phyloP scores from a whole-genome alignment of 2,329 filamentous ascomycete species.

The Apiospora aurea region DNA sequence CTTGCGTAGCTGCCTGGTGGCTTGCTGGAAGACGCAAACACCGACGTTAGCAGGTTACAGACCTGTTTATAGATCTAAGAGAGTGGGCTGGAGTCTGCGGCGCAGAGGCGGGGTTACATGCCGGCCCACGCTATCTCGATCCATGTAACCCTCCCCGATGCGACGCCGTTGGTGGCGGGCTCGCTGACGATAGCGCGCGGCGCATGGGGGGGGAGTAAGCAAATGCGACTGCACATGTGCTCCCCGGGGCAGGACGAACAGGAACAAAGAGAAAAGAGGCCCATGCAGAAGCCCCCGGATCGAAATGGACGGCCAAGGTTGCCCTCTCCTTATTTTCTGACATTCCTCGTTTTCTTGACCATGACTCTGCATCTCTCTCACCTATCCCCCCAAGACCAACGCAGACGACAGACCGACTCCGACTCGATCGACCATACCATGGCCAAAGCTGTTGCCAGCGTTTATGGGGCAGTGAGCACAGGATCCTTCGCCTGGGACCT shows the following conservation, averaged over 20 bases:
- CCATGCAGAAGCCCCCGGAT: not conserved
- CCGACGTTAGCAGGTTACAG: not conserved
- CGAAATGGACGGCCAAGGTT: not conserved
- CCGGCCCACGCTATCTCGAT: not conserved
- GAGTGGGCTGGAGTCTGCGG: not conserved
- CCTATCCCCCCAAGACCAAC: not conserved
- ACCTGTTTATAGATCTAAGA: not conserved
- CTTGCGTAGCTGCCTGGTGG: not conserved
- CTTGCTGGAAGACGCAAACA: conserved; percentile 2
- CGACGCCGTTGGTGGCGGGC: not conserved
- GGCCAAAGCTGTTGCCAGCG: not conserved
- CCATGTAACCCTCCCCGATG: conserved; percentile 2
- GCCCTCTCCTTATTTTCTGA: not conserved
- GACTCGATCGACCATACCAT: conserved; percentile 6
- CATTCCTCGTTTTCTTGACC: not conserved
- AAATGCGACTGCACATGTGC: not conserved
- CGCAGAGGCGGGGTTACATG: not conserved
- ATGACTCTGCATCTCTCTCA: conserved; percentile 2
- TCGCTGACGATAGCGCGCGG: not conserved
- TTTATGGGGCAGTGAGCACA: not conserved
- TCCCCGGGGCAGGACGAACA: not conserved
- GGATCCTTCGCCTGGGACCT: conserved; percentile 14
- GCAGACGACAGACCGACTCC: not conserved
- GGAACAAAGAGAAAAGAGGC: conserved; percentile 9
- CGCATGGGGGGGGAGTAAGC: not conserved